Evolutionary conservation across 192 early-diverging fungal genomes (phyloP), one percentile per base, ranked within the genome.

Genomic region (Coemansia sp.): DNA sequence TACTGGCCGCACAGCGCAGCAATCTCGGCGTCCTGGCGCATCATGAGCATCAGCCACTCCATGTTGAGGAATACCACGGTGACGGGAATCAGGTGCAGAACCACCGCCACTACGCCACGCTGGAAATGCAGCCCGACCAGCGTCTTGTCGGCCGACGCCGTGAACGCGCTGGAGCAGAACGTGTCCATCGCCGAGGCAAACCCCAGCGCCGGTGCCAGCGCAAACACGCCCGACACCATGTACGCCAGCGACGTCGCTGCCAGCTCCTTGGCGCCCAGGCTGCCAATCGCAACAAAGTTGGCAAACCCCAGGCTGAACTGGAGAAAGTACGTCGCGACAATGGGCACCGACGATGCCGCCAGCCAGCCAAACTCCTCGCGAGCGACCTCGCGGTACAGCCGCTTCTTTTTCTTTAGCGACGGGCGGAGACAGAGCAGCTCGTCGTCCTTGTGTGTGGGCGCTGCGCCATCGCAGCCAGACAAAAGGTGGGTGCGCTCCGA

Each of bases 71-170:
- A 88, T 38, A 92, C 58, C 2, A 85, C 65, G 6, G 83, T 72
- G 64, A 97, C 89, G 2, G 91, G 88, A 42, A 95, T 57, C 66
- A 88, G 86, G 52, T 91, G 75, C 13, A 90, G 11, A 10, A 75
- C 66, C 60, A 93, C 83, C 25, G 95, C 86, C 23, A 97, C 73
- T 6, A 99, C 75, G 0, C 89, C 92, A 13, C 95, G 84, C 70
- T 93, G 92, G 23, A 92, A 71, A 62, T 92, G 88, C 5, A 91
- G 76, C 18, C 92, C 92, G 8, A 91, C 81, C 21, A 88, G 78
- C 0, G 73, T 86, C 57, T 85, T 87, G 61, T 90, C 87, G 35
- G 73, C 66, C 35, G 88, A 81, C 12, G 85, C 87, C 0, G 91
- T 91, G 61, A 78, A 93, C 5, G 90, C 85, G 38, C 88, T 88